Conservation (phyloP, 129 eudicot genomes). For the Tagetes erecta region DNA sequence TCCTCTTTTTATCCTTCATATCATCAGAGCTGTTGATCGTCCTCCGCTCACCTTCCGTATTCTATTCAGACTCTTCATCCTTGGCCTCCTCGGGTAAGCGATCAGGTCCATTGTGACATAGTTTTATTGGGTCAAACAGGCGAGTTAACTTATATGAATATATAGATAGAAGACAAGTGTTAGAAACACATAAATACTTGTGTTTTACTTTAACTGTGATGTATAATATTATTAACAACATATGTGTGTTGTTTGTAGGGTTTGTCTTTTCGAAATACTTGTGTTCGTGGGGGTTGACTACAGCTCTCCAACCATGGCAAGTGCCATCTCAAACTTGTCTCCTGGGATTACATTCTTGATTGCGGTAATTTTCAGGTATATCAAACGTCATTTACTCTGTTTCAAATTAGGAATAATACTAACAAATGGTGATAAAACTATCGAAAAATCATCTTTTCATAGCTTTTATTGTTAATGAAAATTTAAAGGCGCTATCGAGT, state of each 20-base stretch:
- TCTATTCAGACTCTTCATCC: slow-evolving; percentile 25
- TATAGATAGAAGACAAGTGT: too few species aligned
- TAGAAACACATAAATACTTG: too few species aligned
- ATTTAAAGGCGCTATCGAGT: too few species aligned
- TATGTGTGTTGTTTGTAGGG: slow-evolving; percentile 24
- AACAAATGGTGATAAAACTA: too few species aligned
- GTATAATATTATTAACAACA: too few species aligned
- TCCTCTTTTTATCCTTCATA: slow-evolving; percentile 28
- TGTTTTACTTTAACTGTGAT: too few species aligned
- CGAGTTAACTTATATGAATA: too few species aligned
- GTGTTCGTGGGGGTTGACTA: slow-evolving; percentile 30
- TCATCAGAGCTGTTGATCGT: slow-evolving; percentile 26
- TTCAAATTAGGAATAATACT: too few species aligned
- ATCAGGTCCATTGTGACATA: background rate
- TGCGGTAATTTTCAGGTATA: slow-evolving; percentile 22
- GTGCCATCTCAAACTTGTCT: slow-evolving; percentile 19
- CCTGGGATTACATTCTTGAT: slow-evolving; percentile 29
- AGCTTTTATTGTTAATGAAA: too few species aligned
- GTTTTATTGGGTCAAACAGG: background rate
- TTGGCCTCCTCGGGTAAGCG: slow-evolving; percentile 39
- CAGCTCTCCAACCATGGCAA: slow-evolving; percentile 42
- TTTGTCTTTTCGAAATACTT: slow-evolving; percentile 34
- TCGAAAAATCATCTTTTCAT: too few species aligned
- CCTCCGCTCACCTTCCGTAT: slow-evolving; percentile 29
- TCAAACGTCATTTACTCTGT: too few species aligned